These are phyloP conservation scores for Paraphaeosphaeria minitans DNA, from an alignment of 2,329 filamentous ascomycete species.

Conservation along the genomic window DNA sequence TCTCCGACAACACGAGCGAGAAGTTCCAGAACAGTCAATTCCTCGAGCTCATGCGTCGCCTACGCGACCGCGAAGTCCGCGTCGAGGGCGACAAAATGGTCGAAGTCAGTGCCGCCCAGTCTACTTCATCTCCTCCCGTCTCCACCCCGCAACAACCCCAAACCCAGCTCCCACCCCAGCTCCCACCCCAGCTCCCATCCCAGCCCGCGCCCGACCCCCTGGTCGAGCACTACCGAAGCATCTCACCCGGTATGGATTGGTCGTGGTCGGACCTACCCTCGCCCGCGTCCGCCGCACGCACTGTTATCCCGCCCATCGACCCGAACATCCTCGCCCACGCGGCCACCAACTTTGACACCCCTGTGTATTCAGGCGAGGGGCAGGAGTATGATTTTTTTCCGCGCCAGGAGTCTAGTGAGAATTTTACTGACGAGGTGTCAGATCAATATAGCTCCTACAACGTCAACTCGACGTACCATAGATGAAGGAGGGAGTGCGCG, in stretches of 20 bases:
- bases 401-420: constrained; percentile 17
- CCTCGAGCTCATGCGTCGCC: constrained; percentile 74
- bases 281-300: constrained; percentile 10
- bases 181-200: no score
- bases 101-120: constrained; percentile 48
- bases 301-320: constrained; percentile 32
- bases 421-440: constrained; percentile 38
- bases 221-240: neutral
- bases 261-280: neutral
- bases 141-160: neutral
- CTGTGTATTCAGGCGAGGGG: constrained; percentile 31
- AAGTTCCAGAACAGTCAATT: constrained; percentile 84
- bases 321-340: constrained; percentile 37
- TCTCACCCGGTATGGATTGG: constrained; percentile 3
- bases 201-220: neutral
- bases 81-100: constrained; percentile 74
- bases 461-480: constrained; percentile 26
- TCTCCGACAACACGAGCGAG: constrained; percentile 69
- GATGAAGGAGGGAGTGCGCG: constrained; percentile 13
- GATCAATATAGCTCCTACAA: constrained; percentile 37
- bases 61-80: constrained; percentile 73
- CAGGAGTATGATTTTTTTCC: constrained; percentile 13
- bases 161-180: neutral
- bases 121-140: constrained; percentile 13
- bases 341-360: constrained; percentile 36